These are phyloP conservation scores for Cadophora malorum DNA, from an alignment of 2,329 filamentous ascomycete species.

Conservation along the genomic window DNA sequence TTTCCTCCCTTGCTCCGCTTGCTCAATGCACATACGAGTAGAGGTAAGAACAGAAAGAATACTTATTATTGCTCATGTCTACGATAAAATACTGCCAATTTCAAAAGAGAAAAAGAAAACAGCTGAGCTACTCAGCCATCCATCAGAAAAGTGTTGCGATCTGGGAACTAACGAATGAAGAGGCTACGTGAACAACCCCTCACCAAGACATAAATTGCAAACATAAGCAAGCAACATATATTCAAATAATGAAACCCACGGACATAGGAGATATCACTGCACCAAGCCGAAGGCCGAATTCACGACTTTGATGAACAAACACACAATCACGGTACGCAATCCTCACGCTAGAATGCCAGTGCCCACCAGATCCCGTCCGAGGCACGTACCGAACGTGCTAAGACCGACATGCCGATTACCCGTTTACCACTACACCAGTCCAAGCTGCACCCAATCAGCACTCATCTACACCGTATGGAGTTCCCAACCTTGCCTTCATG, in stretches of 20 bases:
- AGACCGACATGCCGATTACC: slow-evolving; percentile 13
- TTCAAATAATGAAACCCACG: neutral
- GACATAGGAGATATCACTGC: neutral
- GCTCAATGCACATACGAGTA: too few relatives aligned
- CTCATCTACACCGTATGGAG: neutral
- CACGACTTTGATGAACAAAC: neutral
- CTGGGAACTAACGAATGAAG: too few relatives aligned
- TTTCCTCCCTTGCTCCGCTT: neutral
- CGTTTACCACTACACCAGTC: neutral
- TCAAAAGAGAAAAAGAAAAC: too few relatives aligned
- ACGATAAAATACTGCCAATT: neutral
- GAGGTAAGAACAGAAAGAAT: neutral
- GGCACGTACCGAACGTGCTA: neutral
- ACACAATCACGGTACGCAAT: neutral
- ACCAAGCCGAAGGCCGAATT: neutral
- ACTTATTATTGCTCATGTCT: neutral
- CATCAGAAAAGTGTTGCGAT: too few relatives aligned
- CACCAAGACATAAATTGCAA: neutral
- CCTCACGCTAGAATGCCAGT: too few relatives aligned
- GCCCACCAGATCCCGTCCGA: neutral
- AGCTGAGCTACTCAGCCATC: too few relatives aligned
- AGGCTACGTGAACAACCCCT: neutral
- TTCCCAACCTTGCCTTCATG: neutral
- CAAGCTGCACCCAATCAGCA: neutral
- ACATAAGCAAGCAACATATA: neutral